phyloP scores from a whole-genome alignment of 2,329 filamentous ascomycete genomes.

The Phaeoacremonium minimum region DNA sequence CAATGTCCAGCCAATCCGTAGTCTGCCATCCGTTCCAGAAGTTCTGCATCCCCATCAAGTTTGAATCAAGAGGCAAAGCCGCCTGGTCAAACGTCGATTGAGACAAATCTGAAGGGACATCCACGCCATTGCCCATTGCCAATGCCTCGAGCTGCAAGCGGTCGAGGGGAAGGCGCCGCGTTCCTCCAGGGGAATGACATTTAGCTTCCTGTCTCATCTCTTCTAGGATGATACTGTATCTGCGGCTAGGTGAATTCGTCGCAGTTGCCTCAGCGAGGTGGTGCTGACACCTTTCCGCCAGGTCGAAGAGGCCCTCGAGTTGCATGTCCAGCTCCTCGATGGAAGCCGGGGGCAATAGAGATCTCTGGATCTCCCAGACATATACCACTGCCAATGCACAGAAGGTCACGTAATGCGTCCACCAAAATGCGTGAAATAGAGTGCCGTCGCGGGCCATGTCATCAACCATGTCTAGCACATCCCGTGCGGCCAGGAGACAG shows the following conservation, averaged over 20 bases:
- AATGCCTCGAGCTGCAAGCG: neutral
- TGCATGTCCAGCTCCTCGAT: constrained; percentile 8
- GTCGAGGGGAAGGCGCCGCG: neutral
- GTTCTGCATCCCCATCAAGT: neutral
- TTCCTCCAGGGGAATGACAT: neutral
- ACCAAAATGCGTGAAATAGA: constrained; percentile 45
- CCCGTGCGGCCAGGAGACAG: constrained; percentile 42
- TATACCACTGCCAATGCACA: constrained; percentile 50
- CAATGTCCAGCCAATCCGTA: constrained; percentile 1
- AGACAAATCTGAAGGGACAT: neutral
- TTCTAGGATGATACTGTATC: constrained; percentile 49
- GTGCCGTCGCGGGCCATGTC: constrained; percentile 30
- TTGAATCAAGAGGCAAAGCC: neutral
- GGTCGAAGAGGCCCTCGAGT: constrained; percentile 2
- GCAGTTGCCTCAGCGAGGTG: constrained; percentile 33
- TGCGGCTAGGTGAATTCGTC: constrained; percentile 35
- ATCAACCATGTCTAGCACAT: constrained; percentile 37
- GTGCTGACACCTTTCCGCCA: constrained; percentile 40
- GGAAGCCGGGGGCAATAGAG: too few species aligned
- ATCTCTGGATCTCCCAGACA: constrained; percentile 47
- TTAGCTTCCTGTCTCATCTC: constrained; percentile 38
- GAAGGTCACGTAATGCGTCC: constrained; percentile 49
- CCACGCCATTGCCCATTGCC: neutral
- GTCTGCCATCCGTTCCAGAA: constrained; percentile 1
- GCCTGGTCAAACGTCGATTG: too few species aligned